Percentiles rank a stretch among this genome's conserved stretches.
These are phyloP conservation scores for Sporothrix luriei DNA, from an alignment of 2,329 filamentous ascomycete genomes.

Conservation along the genomic window DNA sequence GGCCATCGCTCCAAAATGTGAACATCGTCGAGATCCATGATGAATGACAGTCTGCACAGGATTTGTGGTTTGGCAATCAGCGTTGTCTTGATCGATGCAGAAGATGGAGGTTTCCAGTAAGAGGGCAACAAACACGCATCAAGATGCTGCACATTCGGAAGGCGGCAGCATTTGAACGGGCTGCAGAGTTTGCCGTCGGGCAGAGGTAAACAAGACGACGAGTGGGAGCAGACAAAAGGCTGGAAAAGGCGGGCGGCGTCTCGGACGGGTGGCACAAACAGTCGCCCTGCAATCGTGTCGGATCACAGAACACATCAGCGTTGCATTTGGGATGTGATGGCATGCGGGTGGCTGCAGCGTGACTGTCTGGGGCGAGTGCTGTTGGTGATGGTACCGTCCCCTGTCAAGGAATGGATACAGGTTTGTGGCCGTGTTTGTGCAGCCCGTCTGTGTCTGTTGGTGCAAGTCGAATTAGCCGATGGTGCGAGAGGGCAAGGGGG, in stretches of 20 bases:
- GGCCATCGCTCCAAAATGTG: neutral
- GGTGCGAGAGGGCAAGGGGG: neutral
- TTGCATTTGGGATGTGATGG: neutral
- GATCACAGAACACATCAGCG: neutral
- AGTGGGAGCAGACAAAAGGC: neutral
- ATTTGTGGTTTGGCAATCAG: neutral
- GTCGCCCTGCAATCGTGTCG: neutral
- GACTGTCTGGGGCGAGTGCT: neutral
- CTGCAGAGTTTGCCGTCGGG: neutral
- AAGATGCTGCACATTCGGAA: neutral
- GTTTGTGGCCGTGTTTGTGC: neutral
- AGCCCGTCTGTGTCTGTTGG: conserved; percentile 9
- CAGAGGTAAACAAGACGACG: neutral
- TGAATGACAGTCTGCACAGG: neutral
- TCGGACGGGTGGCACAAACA: neutral
- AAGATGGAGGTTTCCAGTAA: no score
- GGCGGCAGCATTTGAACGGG: neutral
- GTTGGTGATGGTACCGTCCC: neutral
- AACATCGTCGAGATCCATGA: neutral
- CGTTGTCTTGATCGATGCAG: no score
- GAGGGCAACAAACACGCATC: neutral
- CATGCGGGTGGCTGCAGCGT: conserved; percentile 1
- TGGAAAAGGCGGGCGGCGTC: no score
- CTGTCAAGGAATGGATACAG: neutral
- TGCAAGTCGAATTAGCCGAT: conserved; percentile 6